Base-by-base conservation (phyloP, 1,284 basidiomycete genomes). In the Pterulicium gracile region DNA sequence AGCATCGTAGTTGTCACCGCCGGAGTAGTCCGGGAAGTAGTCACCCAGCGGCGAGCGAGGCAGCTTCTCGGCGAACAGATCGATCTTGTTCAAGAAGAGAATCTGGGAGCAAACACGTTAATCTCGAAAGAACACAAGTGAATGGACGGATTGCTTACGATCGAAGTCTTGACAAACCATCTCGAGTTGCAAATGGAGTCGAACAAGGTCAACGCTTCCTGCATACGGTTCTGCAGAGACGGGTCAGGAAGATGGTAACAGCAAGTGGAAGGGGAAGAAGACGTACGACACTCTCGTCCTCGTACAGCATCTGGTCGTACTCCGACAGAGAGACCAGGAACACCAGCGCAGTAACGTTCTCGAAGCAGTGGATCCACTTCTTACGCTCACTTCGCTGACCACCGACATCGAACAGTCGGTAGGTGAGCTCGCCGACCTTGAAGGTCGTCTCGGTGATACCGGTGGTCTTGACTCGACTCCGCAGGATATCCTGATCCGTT, bases 321-420 rank as follows among this genome's bases (percentile, higher is more conserved):
- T 97, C 94, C 63, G 85, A 89, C 60, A 98, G 68, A 54, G 81
- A 83, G 53, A 95, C 93, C 47, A 98, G 67, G 73, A 98, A 98
- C 43, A 98, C 82, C 58, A 98, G 75, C 2, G 91, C 91, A 0
- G 91, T 97, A 47, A 97, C 93, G 58, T 94, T 94, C 69, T 96
- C 93, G 62, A 98, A 98, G 63, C 89, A 92, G 64, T 92, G 89
- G 27, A 93, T 89, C 90, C 91, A 93, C 68, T 96, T 95, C 63
- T 94, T 93, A 20, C 92, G 79, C 62, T 96, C 94, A 50, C 81
- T 88, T 51, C 95, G 73, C 67, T 97, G 95, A 18, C 94, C 95
- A 54, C 94, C 93, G 44, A 97, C 92, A 65, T 97, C 92, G 62
- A 96, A 92, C 24, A 96, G 66, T 56, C 86, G 84, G 70, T 95